Evolutionary conservation across 2,329 filamentous ascomycete genomes (phyloP).

Genomic region (Cladophialophora bantiana): DNA sequence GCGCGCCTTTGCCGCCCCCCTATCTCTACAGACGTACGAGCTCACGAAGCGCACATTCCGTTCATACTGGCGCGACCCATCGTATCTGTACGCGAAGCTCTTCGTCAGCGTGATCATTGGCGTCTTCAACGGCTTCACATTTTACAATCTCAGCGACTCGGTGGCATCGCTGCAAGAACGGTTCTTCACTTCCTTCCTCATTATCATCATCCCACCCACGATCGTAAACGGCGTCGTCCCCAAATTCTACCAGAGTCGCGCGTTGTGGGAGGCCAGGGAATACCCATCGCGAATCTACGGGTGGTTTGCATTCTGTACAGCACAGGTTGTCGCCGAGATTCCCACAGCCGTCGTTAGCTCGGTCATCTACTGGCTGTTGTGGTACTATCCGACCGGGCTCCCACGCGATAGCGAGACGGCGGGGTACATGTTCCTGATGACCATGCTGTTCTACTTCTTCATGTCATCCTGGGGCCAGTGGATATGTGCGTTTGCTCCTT

Average conservation of each 20-base stretch:
- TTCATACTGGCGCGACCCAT: slow-evolving; percentile 78
- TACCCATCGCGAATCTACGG: slow-evolving; percentile 77
- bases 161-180: slow-evolving; percentile 76
- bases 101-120: slow-evolving; percentile 75
- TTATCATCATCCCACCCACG: slow-evolving; percentile 71
- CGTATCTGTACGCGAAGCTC: slow-evolving; percentile 78
- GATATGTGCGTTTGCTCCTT: slow-evolving; percentile 82
- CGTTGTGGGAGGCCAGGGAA: slow-evolving; percentile 76
- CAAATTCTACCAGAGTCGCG: slow-evolving; percentile 78
- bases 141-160: slow-evolving; percentile 71
- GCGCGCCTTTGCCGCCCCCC: slow-evolving; percentile 71
- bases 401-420: slow-evolving; percentile 69
- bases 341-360: slow-evolving; percentile 70
- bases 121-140: slow-evolving; percentile 80
- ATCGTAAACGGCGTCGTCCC: slow-evolving; percentile 76
- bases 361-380: slow-evolving; percentile 74
- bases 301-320: slow-evolving; percentile 77
- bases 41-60: slow-evolving; percentile 74
- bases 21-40: slow-evolving; percentile 67
- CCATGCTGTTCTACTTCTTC: slow-evolving; percentile 78
- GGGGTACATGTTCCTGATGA: slow-evolving; percentile 81
- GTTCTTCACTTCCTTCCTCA: slow-evolving; percentile 75
- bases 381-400: slow-evolving; percentile 78
- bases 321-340: slow-evolving; percentile 75
- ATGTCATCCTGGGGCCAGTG: slow-evolving; percentile 79